These are phyloP conservation scores for Ascodesmis nigricans DNA, from an alignment of 495 filamentous ascomycete genomes.

Conservation along the genomic window DNA sequence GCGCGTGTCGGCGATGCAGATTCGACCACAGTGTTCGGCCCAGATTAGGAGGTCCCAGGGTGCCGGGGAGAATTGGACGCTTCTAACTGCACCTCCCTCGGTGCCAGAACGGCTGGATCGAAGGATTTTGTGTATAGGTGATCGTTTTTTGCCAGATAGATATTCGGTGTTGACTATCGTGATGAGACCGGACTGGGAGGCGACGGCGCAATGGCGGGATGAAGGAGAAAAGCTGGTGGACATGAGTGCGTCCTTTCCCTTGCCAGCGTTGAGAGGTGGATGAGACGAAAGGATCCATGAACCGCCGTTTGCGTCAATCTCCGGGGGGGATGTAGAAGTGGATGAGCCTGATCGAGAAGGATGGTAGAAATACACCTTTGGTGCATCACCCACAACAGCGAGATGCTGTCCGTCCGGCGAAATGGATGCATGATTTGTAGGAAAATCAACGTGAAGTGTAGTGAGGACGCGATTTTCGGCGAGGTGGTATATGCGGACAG, in stretches of 20 bases:
- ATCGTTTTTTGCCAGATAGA: conserved; percentile 26
- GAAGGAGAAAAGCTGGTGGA: conserved; percentile 50
- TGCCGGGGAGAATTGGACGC: conserved; percentile 75
- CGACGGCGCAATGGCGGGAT: conserved; percentile 44
- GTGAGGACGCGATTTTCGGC: conserved; percentile 38
- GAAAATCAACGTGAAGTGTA: conserved; percentile 46
- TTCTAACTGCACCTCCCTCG: conserved; percentile 59
- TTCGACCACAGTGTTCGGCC: conserved; percentile 69
- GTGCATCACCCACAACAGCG: conserved; percentile 66
- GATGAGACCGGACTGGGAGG: conserved; percentile 48
- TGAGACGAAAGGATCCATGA: conserved; percentile 21
- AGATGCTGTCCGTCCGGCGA: conserved; percentile 70
- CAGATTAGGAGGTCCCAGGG: conserved; percentile 83
- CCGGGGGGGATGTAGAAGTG: conserved; percentile 16
- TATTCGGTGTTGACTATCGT: conserved; percentile 39
- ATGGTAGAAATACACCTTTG: conserved; percentile 60
- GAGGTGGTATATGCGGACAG: conserved; percentile 57
- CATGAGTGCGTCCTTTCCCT: conserved; percentile 31
- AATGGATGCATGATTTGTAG: conserved; percentile 79
- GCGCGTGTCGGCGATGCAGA: conserved; percentile 68
- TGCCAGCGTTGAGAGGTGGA: conserved; percentile 18
- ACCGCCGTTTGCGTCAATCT: conserved; percentile 23
- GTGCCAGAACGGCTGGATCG: conserved; percentile 35
- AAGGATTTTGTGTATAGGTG: conserved; percentile 27
- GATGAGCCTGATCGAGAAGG: conserved; percentile 19